Percentiles rank a stretch among this genome's conserved stretches.
These are phyloP conservation scores for Alternaria burnsii DNA, from an alignment of 2,329 filamentous ascomycete species.

Conservation along the genomic window DNA sequence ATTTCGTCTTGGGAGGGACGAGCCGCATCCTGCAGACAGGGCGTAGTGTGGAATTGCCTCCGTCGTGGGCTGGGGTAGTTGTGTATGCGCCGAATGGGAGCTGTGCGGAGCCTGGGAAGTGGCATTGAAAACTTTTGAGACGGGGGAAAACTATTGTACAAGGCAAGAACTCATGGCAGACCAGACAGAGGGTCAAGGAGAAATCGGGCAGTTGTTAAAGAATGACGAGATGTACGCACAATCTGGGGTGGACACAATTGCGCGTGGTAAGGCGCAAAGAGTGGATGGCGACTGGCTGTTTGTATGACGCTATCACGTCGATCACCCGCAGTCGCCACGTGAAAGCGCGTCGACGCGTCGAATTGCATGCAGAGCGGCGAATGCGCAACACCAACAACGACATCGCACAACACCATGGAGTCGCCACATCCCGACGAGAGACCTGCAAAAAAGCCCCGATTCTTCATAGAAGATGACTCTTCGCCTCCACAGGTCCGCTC, in stretches of 20 bases:
- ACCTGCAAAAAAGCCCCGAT: conserved; percentile 69
- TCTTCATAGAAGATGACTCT: conserved; percentile 67
- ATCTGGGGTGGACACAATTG: background rate
- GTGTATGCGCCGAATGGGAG: conserved; percentile 28
- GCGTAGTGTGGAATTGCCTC: conserved; percentile 36
- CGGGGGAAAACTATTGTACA: conserved; percentile 2
- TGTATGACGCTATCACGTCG: conserved; percentile 41
- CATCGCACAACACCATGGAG: conserved; percentile 41
- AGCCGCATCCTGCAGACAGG: conserved; percentile 29
- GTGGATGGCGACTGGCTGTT: conserved; percentile 20
- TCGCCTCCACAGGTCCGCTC: conserved; percentile 35
- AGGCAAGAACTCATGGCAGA: conserved; percentile 17
- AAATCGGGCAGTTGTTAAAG: background rate
- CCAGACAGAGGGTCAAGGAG: background rate
- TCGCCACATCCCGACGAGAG: conserved; percentile 59
- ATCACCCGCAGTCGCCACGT: conserved; percentile 35
- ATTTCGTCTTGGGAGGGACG: conserved; percentile 58
- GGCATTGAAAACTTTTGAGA: conserved; percentile 36
- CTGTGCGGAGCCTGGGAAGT: conserved; percentile 28
- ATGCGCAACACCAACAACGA: conserved; percentile 4
- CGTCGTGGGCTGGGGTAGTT: conserved; percentile 7
- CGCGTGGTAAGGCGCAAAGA: conserved; percentile 22
- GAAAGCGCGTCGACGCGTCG: conserved; percentile 46
- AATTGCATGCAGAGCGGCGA: conserved; percentile 12
- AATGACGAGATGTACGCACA: background rate